Conservation (phyloP, 495 filamentous ascomycete species). For the Lophiotrema nucula region DNA sequence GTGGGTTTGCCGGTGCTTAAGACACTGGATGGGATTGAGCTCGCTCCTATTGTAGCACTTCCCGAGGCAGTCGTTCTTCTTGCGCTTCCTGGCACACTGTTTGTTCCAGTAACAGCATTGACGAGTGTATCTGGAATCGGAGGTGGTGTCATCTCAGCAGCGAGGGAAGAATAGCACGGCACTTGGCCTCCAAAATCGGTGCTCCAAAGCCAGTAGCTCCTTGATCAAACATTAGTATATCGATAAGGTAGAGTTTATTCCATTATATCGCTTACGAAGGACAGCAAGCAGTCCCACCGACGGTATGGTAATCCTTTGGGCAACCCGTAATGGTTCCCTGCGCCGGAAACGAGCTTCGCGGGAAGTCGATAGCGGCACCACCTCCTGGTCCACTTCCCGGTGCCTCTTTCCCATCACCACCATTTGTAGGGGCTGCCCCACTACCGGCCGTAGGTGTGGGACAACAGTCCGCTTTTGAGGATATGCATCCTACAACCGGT, state of each 20-base stretch:
- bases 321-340: slow-evolving; percentile 14
- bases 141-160: neutral
- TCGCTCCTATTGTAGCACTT: neutral
- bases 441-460: neutral
- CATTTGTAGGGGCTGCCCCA: neutral
- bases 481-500: slow-evolving; percentile 17
- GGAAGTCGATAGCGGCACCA: neutral
- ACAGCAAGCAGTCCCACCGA: slow-evolving; percentile 19
- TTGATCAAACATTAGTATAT: too few species aligned
- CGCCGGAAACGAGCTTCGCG: slow-evolving; percentile 1
- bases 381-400: neutral
- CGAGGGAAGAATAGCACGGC: slow-evolving; percentile 19
- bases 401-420: neutral
- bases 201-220: slow-evolving; percentile 14
- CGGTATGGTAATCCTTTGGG: slow-evolving; percentile 21
- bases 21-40: neutral
- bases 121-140: slow-evolving; percentile 16
- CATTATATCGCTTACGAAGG: slow-evolving; percentile 23
- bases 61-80: too few species aligned
- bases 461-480: slow-evolving; percentile 18
- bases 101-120: neutral
- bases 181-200: slow-evolving; percentile 13
- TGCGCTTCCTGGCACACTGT: too few species aligned
- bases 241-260: too few species aligned
- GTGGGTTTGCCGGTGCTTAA: slow-evolving; percentile 22